Evolutionary conservation across 139 green algal species (phyloP).

Genomic region (Limnomonas spitsbergensis): DNA sequence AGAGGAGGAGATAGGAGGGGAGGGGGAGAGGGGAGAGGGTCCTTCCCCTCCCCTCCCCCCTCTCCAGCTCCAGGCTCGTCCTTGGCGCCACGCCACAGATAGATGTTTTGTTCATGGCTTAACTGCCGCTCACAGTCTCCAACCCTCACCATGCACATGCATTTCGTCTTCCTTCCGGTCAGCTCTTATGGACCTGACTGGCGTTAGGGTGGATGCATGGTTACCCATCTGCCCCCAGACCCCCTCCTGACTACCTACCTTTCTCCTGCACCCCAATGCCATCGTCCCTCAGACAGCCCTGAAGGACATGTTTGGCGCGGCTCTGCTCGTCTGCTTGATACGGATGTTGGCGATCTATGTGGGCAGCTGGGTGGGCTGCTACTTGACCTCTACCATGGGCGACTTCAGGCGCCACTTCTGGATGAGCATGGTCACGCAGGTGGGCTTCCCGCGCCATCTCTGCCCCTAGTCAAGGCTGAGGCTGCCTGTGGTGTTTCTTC

Average conservation of each 20-base stretch:
- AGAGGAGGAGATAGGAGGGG: no score
- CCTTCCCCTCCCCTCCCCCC: no score
- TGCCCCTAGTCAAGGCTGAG: background rate
- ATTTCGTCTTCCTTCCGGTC: background rate
- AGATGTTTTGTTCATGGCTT: no score
- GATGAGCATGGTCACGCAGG: conserved; percentile 82
- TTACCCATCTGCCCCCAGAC: no score
- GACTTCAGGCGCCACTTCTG: conserved; percentile 64
- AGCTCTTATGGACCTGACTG: conserved; percentile 13
- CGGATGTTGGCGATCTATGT: conserved; percentile 61
- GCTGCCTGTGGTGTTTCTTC: background rate
- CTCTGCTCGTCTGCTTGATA: conserved; percentile 49
- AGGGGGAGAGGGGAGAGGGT: no score
- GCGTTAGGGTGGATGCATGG: no score
- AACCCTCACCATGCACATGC: background rate
- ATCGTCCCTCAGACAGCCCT: conserved; percentile 68
- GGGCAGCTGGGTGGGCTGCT: conserved; percentile 65
- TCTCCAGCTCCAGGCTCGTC: no score
- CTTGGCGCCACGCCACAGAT: no score
- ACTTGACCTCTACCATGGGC: conserved; percentile 28
- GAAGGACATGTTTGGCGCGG: conserved; percentile 55
- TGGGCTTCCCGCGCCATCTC: no score
- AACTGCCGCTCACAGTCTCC: no score
- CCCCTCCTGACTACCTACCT: no score
- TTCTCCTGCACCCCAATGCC: no score